Evolutionary conservation across 1,139 yeast genomes (phyloP), one percentile per base, ranked within the genome.

Genomic region (Taphrina populina): DNA sequence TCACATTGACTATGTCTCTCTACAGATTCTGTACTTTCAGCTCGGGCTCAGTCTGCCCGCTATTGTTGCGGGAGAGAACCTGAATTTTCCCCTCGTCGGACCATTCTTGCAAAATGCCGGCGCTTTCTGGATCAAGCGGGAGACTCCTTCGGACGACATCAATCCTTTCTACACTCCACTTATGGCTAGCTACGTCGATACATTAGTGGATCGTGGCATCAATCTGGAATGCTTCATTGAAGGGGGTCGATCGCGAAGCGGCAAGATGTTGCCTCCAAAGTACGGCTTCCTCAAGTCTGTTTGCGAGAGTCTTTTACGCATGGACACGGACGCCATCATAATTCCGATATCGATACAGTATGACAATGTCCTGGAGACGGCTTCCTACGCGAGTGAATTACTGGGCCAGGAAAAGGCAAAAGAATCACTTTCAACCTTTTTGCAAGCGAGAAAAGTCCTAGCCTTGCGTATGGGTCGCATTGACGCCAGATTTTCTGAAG

Each of bases 21-120:
- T 82, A 54, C 86, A 82, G 63, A 72, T 81, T 58, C 70, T 81
- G 44, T 73, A 81, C 58, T 75, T 80, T 62, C 69, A 85, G 37
- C 74, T 81, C 62, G 82, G 81, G 37, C 69, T 82, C 60, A 73
- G 83, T 8, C 68, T 76, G 10, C 87, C 87, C 0, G 69, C 78
- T 2, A 84, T 82, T 2, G 79, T 82, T 53, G 86, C 87, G 1
- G 87, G 87, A 5, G 85, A 82, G 58, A 82, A 82, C 66, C 75
- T 82, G 65, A 81, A 82, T 64, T 81, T 82, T 54, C 81, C 84
- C 0, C 70, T 81, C 10, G 73, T 82, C 56, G 84, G 85, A 1
- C 70, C 71, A 33, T 59, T 70, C 62, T 62, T 70, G 44, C 64
- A 71, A 47, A 70, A 71, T 45, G 70, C 70, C 8, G 76, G 76